Evolutionary conservation across 306 rosid genomes (phyloP), one percentile per base, ranked within the genome.

Genomic region (Cyclanthera cordifolia): DNA sequence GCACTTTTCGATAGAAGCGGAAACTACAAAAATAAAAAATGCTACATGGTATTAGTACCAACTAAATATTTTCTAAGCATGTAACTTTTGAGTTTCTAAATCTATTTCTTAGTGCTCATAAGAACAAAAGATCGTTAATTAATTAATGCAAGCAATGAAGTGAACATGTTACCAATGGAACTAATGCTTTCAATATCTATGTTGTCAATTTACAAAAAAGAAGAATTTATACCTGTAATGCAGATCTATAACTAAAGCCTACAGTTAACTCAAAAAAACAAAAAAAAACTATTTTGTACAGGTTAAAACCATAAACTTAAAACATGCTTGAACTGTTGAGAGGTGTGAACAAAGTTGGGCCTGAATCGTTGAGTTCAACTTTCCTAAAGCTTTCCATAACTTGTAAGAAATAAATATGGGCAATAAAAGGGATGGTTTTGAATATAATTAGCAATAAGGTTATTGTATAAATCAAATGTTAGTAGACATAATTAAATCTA

Each of bases 1-100:
- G 89, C 80, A 63, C 98, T 89, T 87, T 87, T 93, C 39, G 98
- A 93, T 82, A 93, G 45, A 72, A 93, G 93, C 0, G 96, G 98
- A 86, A 89, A 93, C 98, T 93, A 75, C 78, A 80, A 10, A 65
- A 20, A 75, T 65, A 30, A n/a, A 14, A 14, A 59, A 34, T n/a
- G 25, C 25, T 34, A 34, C 15, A 17, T 17, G 48, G 4, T 17
- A 59, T 59, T 59, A 63, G 19, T 39, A 37, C 17, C 41, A 34
- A 34, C 25, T 37, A 60, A 34, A 30, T 7, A 5, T 30, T 61
- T 19, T 20, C 66, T 30, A 4, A 58, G 66, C 11, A 39, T 19
- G 50, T 32, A 59, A 59, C 67, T 30, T 30, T 4, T 32, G 8
- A 59, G 25, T 30, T 59, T n/a, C 7, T 9, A 17, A 32, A 59